Evolutionary conservation across 352 stramenopile genomes (phyloP).

Genomic region (Pythium apleroticum): DNA sequence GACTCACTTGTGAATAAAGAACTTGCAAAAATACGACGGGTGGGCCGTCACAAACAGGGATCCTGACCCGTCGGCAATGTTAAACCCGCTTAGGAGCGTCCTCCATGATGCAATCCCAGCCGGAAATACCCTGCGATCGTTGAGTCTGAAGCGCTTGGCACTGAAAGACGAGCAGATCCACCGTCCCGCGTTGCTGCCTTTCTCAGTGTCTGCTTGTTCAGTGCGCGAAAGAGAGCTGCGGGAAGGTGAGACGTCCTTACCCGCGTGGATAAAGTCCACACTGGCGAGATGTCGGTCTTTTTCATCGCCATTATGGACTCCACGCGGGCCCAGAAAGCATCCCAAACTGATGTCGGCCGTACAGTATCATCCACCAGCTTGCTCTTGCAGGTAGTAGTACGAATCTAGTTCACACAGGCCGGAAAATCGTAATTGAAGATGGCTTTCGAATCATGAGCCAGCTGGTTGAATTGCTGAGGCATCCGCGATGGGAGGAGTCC

Average conservation of each 20-base stretch:
- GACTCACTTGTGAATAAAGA: not conserved
- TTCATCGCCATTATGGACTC: not conserved
- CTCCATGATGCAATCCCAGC: too few relatives aligned
- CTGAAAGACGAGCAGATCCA: too few relatives aligned
- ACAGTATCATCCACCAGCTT: not conserved
- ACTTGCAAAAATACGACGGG: not conserved
- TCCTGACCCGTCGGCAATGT: not conserved
- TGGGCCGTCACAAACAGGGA: not conserved
- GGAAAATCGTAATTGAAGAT: not conserved
- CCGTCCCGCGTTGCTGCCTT: too few relatives aligned
- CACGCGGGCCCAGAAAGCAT: not conserved
- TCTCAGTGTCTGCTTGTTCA: too few relatives aligned
- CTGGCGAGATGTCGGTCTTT: too few relatives aligned
- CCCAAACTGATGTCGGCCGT: not conserved
- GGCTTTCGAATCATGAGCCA: not conserved
- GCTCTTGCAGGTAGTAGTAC: not conserved
- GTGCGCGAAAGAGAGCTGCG: too few relatives aligned
- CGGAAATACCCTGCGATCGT: too few relatives aligned
- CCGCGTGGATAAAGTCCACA: too few relatives aligned
- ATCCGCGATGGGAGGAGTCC: not conserved
- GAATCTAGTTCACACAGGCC: not conserved
- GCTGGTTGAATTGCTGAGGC: not conserved
- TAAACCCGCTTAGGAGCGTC: not conserved
- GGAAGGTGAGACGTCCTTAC: too few relatives aligned
- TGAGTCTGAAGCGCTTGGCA: too few relatives aligned